Evolutionary conservation across 306 rosid genomes (phyloP), one percentile per base, ranked within the genome.

Genomic region (Purshia tridentata): DNA sequence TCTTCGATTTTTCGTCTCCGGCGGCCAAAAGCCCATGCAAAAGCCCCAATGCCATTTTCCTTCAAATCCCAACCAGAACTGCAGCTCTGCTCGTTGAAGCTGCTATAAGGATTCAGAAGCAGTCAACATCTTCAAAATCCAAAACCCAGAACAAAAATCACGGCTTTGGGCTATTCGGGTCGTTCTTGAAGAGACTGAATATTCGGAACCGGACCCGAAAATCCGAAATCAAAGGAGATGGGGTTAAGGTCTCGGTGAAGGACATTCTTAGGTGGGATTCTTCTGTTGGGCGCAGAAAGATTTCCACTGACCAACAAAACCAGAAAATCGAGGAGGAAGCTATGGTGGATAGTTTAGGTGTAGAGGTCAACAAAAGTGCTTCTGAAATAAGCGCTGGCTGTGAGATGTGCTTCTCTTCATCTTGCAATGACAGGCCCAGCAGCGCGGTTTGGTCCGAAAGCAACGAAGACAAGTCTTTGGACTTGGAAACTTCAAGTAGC

Each of bases 21-120:
- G 74, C 60, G 0, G 72, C 70, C 0, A 88, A 81, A 44, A 86
- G 78, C 59, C 91, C 93, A 8, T 69, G 79, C 49, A 66, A 72
- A 12, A 81, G 83, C 40, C 85, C 96, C 42, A 89, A 86, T 72
- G 73, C 85, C 19, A 85, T 88, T 23, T 90, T 90, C 75, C 94
- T 88, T 20, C 93, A 88, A 10, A 81, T 92, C 39, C 98, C 98
- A 0, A 78, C 96, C 0, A 74, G 81, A 80, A 95, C 97, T 0
- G 93, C 99, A 0, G 73, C 93, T 37, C 65, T 91, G 44, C 95
- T 95, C 41, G 90, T 91, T 1, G 97, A 95, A 70, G 96, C 99
- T 4, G 90, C 99, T 15, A 67, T 88, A 41, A 82, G 87, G 81
- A 91, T 91, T 75, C 96, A 91, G 68, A 89, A 88, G 63, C 85